These are phyloP conservation scores for Lachnellula arida DNA, from an alignment of 2,329 filamentous ascomycete genomes.

Conservation along the genomic window DNA sequence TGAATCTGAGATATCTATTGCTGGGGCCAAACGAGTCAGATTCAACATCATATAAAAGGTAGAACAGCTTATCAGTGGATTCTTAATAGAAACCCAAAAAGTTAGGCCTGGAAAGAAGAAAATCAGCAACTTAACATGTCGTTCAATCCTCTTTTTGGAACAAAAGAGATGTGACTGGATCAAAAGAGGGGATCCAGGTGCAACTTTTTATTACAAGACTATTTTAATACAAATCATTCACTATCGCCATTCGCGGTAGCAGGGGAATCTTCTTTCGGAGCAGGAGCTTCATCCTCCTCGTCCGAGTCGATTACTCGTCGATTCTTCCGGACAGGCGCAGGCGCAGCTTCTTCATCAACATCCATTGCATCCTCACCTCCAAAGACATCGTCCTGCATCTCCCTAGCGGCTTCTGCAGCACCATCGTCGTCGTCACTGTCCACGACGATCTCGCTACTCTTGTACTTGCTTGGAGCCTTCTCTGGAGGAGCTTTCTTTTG, in stretches of 20 bases:
- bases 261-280: conserved; percentile 22
- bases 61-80: too few species aligned
- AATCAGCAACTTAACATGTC: too few species aligned
- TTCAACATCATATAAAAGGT: too few species aligned
- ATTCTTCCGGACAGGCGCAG: conserved; percentile 22
- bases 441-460: conserved; percentile 33
- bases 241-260: conserved; percentile 27
- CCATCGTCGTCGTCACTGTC: conserved; percentile 32
- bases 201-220: neutral
- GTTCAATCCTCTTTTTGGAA: too few species aligned
- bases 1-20: too few species aligned
- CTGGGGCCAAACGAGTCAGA: too few species aligned
- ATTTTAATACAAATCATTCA: neutral
- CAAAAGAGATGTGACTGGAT: too few species aligned
- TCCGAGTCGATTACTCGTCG: conserved; percentile 27
- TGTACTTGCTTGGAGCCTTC: conserved; percentile 30
- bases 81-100: too few species aligned
- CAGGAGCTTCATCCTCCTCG: conserved; percentile 23
- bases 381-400: conserved; percentile 25
- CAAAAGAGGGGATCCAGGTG: neutral
- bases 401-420: conserved; percentile 24
- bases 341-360: conserved; percentile 25
- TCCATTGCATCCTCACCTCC: conserved; percentile 18
- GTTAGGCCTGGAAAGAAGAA: too few species aligned
- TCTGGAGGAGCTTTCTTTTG: conserved; percentile 27